Evolutionary conservation across 2,329 filamentous ascomycete genomes (phyloP), one percentile per base, ranked within the genome.

Genomic region (Chaetomium sp.): DNA sequence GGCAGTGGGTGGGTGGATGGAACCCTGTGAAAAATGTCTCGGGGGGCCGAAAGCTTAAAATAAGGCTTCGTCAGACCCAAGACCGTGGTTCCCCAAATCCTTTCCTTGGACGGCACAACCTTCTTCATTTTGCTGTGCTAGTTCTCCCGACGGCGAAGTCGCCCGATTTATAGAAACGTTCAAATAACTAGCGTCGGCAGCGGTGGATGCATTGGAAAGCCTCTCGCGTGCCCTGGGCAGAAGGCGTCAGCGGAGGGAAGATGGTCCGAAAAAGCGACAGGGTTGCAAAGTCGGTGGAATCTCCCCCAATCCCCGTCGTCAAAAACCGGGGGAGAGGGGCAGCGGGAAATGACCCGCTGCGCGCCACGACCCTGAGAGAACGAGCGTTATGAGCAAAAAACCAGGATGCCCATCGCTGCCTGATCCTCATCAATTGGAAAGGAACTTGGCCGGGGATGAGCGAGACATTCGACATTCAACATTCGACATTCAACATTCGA

Each of bases 171-270:
- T 35, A 12, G 13, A 42, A 42, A 7, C 16, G 4, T 42, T 42
- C 38, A 42, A 42, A 42, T 42, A 35, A 35, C 33, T 33, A 42
- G 4, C 38, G 19, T 4, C 12, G 3, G 16, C 38, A 42, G 38
- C 16, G 16, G 38, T 42, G 38, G 38, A n/a, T 16, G 38, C 16
- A 7, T 19, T n/a, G 38, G 38, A 19, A 29, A 29, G 12, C 4
- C 35, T 19, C 13, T 6, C 38, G 16, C 5, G 38, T 42, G 38
- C 38, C 38, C 16, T 42, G 19, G 38, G 12, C 25, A 31, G 4
- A 51, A 25, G 13, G 3, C 21, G 49, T 56, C 53, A 38, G 53
- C 53, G 53, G 53, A 56, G 35, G 25, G 38, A 57, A 57, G 56
- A 47, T 57, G 25, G 42, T 4, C 56, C 56, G 56, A 42, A 16